These are phyloP conservation scores for Podila clonocystis DNA, from an alignment of 192 early-diverging fungal species.

Conservation along the genomic window DNA sequence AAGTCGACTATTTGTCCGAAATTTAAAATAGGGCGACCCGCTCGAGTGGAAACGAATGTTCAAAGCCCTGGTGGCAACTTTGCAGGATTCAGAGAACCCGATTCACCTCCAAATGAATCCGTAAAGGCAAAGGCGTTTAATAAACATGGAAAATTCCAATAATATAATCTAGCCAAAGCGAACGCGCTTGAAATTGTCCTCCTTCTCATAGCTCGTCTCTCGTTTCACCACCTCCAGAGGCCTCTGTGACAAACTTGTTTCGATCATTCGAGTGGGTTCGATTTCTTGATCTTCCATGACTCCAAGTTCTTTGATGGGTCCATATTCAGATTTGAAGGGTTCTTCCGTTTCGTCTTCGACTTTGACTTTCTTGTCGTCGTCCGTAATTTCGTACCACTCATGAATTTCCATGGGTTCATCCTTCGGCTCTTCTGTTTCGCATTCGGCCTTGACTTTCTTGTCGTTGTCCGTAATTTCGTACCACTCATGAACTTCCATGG, in stretches of 20 bases:
- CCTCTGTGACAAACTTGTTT: no score
- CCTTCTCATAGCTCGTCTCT: no score
- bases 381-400: not conserved
- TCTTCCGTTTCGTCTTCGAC: not conserved
- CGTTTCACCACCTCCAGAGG: no score
- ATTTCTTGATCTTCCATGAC: not conserved
- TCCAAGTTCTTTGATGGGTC: not conserved
- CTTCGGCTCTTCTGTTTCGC: not conserved
- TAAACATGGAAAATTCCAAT: not conserved
- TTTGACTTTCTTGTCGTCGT: not conserved
- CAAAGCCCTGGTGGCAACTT: constrained; percentile 35
- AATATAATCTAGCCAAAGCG: no score
- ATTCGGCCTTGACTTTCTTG: not conserved
- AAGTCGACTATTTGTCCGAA: not conserved
- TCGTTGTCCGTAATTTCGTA: not conserved
- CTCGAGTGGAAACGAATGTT: constrained; percentile 54
- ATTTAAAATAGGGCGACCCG: constrained; percentile 41
- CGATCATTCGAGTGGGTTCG: not conserved
- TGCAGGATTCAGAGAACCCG: constrained; percentile 30
- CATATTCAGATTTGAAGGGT: not conserved
- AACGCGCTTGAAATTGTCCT: no score
- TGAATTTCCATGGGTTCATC: not conserved
- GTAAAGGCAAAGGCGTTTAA: no score
- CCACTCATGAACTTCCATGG: not conserved
- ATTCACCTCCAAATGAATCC: constrained; percentile 49